Evolutionary conservation across 2,329 filamentous ascomycete genomes (phyloP).

Genomic region (Paraconiothyrium brasiliense): DNA sequence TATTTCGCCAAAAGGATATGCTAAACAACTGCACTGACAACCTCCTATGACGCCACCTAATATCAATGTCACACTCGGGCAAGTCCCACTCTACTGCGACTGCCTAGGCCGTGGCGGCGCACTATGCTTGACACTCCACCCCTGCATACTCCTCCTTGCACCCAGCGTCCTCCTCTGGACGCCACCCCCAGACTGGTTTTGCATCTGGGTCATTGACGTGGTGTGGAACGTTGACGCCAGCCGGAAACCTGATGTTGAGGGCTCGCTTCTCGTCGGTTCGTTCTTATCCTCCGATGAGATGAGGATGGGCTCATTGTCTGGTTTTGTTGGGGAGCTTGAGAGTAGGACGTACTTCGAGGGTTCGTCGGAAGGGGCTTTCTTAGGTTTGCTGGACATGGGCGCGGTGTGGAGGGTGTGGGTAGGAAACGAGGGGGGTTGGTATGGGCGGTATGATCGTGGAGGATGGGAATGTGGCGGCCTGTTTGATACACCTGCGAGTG

Average conservation of each 20-base stretch:
- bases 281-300: slow-evolving; percentile 19
- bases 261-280: slow-evolving; percentile 9
- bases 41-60: background rate
- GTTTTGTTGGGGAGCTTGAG: slow-evolving; percentile 53
- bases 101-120: slow-evolving; percentile 42
- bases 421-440: slow-evolving; percentile 37
- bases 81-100: background rate
- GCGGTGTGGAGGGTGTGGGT: slow-evolving; percentile 43
- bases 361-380: slow-evolving; percentile 30
- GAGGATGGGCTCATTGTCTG: slow-evolving; percentile 26
- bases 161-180: slow-evolving; percentile 59
- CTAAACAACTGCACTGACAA: background rate
- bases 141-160: slow-evolving; percentile 59
- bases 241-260: slow-evolving; percentile 32
- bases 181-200: slow-evolving; percentile 32
- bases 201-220: slow-evolving; percentile 51
- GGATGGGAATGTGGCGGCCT: slow-evolving; percentile 21
- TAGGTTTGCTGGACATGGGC: slow-evolving; percentile 47
- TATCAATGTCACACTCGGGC: background rate
- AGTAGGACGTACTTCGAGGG: slow-evolving; percentile 59
- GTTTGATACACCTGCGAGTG: slow-evolving; percentile 48
- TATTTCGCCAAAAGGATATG: too few species aligned
- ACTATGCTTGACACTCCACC: slow-evolving; percentile 56
- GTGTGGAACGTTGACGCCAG: slow-evolving; percentile 55
- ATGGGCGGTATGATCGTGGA: slow-evolving; percentile 24